A percentile compares a stretch with the other conserved stretches of the same genome.
Evolutionary conservation across 257 asterid genomes (phyloP).

Genomic region (Primulina tabacum): DNA sequence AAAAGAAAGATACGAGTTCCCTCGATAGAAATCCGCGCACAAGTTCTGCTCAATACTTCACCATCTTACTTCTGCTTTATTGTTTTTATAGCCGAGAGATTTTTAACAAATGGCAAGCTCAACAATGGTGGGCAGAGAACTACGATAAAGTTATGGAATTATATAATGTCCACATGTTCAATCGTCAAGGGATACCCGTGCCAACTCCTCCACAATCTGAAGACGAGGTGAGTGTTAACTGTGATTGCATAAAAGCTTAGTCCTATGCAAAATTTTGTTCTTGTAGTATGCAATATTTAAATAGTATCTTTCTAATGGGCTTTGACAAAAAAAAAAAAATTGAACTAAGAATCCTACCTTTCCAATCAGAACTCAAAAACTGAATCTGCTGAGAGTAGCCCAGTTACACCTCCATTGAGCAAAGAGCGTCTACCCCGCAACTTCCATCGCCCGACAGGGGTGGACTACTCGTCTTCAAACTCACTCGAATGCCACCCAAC

Average conservation of each 20-base stretch:
- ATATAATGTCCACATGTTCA: conserved; percentile 76
- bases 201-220: conserved; percentile 66
- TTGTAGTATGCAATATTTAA: background rate
- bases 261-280: background rate
- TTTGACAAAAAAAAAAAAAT: background rate
- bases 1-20: conserved; percentile 5
- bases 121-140: conserved; percentile 92
- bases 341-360: background rate
- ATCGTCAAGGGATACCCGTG: conserved; percentile 54
- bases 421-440: conserved; percentile 59
- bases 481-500: conserved; percentile 41
- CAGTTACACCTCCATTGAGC: conserved; percentile 65
- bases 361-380: conserved; percentile 55
- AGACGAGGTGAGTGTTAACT: conserved; percentile 53
- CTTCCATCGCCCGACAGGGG: conserved; percentile 40
- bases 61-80: conserved; percentile 26
- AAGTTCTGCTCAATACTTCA: conserved; percentile 11
- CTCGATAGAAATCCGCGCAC: too few species aligned
- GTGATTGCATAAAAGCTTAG: background rate
- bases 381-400: conserved; percentile 67
- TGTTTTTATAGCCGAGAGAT: conserved; percentile 70
- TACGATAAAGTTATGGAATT: conserved; percentile 80
- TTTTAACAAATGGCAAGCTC: conserved; percentile 91
- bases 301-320: background rate
- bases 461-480: conserved; percentile 47